Evolutionary conservation across 345 rosid genomes (phyloP), one percentile per base, ranked within the genome.

Genomic region (Rubroshorea leprosula): DNA sequence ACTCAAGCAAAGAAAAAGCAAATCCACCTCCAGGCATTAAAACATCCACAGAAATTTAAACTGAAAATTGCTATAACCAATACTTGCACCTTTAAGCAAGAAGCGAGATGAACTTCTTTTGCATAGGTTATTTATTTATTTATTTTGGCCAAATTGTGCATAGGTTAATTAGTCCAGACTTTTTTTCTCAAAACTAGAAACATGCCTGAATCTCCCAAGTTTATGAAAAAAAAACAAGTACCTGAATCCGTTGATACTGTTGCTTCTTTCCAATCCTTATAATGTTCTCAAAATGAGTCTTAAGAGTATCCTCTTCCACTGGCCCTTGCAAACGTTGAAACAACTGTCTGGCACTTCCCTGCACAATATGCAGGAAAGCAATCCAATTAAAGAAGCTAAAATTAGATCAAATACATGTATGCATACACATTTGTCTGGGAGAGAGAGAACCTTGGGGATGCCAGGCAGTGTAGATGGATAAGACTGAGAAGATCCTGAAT

Each of bases 401-500:
- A 57, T 49, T 69, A 74, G 66, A 62, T 58, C 6, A 26, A 50
- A 20, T 3, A 31, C 3, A 49, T 19, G 38, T 11, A 6, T 50
- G 5, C n/a, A n/a, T n/a, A n/a, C n/a, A n/a, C n/a, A n/a, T n/a
- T n/a, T n/a, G n/a, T n/a, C n/a, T n/a, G 61, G 65, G 21, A 56
- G 78, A 35, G 9, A 35, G 41, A 35, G 41, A 35, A 35, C 99
- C 97, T 87, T 87, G 1, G 99, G 99, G 48, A 94, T 94, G 80
- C 99, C 99, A 68, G 99, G 99, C 70, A 94, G 78, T 60, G 97
- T 87, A 64, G 99, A 93, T 54, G 99, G 99, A 72, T 94, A 94
- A 70, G 99, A 76, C 79, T 86, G 97, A 64, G 95, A 94, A 69
- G 93, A 83, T 55, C 97, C 96, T 39, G 96, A 94, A 76, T 94